phyloP scores from a whole-genome alignment of 2,329 filamentous ascomycete species.

The Phialophora macrospora region DNA sequence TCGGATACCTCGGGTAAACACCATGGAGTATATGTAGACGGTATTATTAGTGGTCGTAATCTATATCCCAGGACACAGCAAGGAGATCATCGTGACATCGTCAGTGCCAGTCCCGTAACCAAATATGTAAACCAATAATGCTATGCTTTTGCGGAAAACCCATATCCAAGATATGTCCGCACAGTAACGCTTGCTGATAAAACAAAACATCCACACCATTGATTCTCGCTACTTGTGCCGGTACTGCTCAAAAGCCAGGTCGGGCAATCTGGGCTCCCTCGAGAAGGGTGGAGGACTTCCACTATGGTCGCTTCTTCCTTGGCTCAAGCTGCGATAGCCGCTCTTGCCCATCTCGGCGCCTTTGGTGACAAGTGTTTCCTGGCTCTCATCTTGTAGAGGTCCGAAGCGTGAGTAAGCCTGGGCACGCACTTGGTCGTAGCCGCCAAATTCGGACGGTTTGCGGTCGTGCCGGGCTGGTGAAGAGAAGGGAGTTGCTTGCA shows the following conservation, averaged over 20 bases:
- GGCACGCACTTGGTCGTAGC: slow-evolving; percentile 37
- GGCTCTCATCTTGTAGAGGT: slow-evolving; percentile 27
- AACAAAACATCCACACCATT: not conserved
- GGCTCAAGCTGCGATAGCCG: slow-evolving; percentile 35
- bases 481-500: slow-evolving; percentile 56
- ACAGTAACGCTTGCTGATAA: slow-evolving; percentile 16
- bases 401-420: slow-evolving; percentile 26
- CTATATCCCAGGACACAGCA: not conserved
- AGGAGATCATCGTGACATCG: not conserved
- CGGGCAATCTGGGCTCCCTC: slow-evolving; percentile 34
- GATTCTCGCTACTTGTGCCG: slow-evolving; percentile 25
- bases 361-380: slow-evolving; percentile 31
- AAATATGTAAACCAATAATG: not conserved
- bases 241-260: slow-evolving; percentile 34
- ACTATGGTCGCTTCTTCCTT: slow-evolving; percentile 23
- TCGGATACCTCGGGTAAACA: not conserved
- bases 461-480: slow-evolving; percentile 22
- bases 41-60: not conserved
- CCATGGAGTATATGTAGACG: not conserved
- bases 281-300: slow-evolving; percentile 32
- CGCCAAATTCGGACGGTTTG: slow-evolving; percentile 28
- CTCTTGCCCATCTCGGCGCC: slow-evolving; percentile 28
- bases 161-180: slow-evolving; percentile 4
- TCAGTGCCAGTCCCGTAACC: not conserved
- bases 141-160: not conserved